phyloP scores from a whole-genome alignment of 2,329 filamentous ascomycete genomes.

The Penicillium sp. region DNA sequence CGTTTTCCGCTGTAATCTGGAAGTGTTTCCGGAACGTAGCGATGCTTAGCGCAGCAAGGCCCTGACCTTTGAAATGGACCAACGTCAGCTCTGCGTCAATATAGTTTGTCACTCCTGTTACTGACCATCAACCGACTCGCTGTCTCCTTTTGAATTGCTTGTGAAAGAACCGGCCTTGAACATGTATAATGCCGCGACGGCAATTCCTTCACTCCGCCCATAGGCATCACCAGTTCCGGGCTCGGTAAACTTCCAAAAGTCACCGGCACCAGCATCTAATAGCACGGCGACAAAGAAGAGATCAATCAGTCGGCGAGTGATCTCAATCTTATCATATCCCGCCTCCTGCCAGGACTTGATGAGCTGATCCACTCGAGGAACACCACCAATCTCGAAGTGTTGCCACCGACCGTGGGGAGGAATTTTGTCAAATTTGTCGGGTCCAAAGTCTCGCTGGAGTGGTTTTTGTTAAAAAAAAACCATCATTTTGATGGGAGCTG shows the following conservation, averaged over 20 bases:
- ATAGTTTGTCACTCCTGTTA: background rate
- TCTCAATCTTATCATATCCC: constrained; percentile 47
- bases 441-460: constrained; percentile 54
- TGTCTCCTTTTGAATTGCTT: constrained; percentile 9
- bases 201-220: constrained; percentile 53
- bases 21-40: constrained; percentile 29
- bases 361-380: constrained; percentile 51
- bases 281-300: constrained; percentile 64
- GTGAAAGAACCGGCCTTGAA: constrained; percentile 47
- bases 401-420: constrained; percentile 63
- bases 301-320: constrained; percentile 58
- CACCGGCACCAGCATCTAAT: constrained; percentile 57
- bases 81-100: background rate
- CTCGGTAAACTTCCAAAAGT: constrained; percentile 51
- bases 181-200: constrained; percentile 54
- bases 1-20: constrained; percentile 48
- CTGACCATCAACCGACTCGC: constrained; percentile 40
- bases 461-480: background rate
- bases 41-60: constrained; percentile 3
- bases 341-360: constrained; percentile 49
- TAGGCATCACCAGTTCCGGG: constrained; percentile 32
- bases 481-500: background rate
- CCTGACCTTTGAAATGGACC: background rate
- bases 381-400: constrained; percentile 61
- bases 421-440: constrained; percentile 49